These are phyloP conservation scores for Musa acuminata DNA, from an alignment of 176 grass and related monocot genomes.

Conservation along the genomic window DNA sequence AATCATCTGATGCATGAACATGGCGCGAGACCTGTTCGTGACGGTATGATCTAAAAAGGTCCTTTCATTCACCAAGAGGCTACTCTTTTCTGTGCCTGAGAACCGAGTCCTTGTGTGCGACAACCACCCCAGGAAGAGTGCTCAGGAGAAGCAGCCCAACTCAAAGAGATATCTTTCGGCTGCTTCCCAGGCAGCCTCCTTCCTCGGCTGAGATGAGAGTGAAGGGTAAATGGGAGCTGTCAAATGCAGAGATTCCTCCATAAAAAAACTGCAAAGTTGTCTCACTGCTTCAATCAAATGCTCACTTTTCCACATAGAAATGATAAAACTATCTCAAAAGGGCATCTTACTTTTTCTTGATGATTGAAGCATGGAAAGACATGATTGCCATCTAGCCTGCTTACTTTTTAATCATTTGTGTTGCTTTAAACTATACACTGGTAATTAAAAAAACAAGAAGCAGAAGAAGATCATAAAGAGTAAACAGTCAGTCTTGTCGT, in stretches of 20 bases:
- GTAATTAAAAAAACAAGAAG: not conserved
- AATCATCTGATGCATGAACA: no score
- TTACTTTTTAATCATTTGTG: not conserved
- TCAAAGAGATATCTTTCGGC: not conserved
- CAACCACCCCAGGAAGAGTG: not conserved
- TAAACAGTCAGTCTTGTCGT: not conserved
- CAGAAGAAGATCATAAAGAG: not conserved
- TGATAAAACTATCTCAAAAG: slow-evolving; percentile 3
- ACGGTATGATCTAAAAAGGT: no score
- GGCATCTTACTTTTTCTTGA: not conserved
- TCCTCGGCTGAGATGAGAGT: not conserved
- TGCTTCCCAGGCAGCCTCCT: no score
- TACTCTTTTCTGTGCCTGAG: no score
- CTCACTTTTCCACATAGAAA: slow-evolving; percentile 4
- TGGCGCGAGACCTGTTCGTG: no score
- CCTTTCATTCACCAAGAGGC: no score
- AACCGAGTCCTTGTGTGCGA: no score
- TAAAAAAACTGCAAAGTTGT: not conserved
- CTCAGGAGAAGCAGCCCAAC: not conserved
- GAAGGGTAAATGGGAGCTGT: not conserved
- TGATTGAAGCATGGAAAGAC: not conserved
- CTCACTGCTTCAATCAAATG: not conserved
- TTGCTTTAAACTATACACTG: not conserved
- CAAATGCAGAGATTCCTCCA: not conserved
- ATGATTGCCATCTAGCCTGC: not conserved